Percentiles rank a stretch among this genome's conserved stretches.
Conservation (phyloP, 768 basidiomycete genomes). For the Kwoniella heveanensis region DNA sequence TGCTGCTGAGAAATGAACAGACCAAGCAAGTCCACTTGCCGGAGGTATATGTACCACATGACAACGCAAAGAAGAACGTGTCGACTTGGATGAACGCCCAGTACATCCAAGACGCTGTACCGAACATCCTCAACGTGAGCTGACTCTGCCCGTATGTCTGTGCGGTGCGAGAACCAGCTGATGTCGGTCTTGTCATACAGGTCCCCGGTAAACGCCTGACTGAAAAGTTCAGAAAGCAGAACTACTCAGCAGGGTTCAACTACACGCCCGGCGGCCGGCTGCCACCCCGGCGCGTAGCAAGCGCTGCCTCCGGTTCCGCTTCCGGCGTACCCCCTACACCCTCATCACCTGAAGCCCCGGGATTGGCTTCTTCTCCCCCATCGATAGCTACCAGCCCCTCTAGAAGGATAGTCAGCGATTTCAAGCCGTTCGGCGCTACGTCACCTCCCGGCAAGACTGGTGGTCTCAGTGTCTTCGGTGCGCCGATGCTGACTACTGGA, state of each 20-base stretch:
- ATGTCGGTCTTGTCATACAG: slow-evolving; percentile 57
- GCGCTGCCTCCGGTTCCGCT: slow-evolving; percentile 53
- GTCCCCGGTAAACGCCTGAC: slow-evolving; percentile 95
- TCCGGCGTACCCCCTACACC: slow-evolving; percentile 34
- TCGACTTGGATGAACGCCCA: slow-evolving; percentile 75
- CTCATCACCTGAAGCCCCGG: background rate
- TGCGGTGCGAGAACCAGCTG: background rate
- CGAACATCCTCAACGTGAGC: slow-evolving; percentile 73
- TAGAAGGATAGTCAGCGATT: slow-evolving; percentile 80
- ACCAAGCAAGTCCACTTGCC: slow-evolving; percentile 96
- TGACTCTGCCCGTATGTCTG: background rate
- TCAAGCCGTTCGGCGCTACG: slow-evolving; percentile 60
- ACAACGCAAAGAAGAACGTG: slow-evolving; percentile 87
- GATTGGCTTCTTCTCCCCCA: slow-evolving; percentile 13
- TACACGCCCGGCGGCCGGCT: slow-evolving; percentile 63
- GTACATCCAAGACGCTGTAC: slow-evolving; percentile 71
- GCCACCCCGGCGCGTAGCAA: slow-evolving; percentile 57
- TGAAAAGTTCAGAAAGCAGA: slow-evolving; percentile 81
- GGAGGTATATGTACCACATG: slow-evolving; percentile 90
- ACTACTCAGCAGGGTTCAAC: slow-evolving; percentile 58
- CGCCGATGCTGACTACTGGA: slow-evolving; percentile 57
- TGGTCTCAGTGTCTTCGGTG: slow-evolving; percentile 81
- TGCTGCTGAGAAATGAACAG: slow-evolving; percentile 88
- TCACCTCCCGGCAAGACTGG: slow-evolving; percentile 41
- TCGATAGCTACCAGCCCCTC: slow-evolving; percentile 65